Evolutionary conservation across 768 basidiomycete genomes (phyloP), one percentile per base, ranked within the genome.

Genomic region (Hortiboletus campestris): DNA sequence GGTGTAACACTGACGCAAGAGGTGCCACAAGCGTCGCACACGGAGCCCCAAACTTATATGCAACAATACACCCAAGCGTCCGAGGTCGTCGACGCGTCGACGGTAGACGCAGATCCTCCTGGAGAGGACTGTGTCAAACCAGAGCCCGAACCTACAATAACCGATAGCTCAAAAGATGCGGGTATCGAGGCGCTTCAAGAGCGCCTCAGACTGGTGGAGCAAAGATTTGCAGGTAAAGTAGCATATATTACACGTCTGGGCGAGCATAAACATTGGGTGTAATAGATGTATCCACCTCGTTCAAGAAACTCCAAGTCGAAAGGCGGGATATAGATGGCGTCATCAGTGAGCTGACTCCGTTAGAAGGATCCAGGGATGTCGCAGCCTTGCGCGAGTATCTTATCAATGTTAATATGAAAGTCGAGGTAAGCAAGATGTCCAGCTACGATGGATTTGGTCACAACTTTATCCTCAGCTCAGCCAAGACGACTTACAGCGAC

Each of bases 241-340:
- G 6, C 17, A 53, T 34, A 25, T 45, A n/a, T 32, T 49, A 17
- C 54, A 31, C 10, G 47, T 49, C 36, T n/a, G 31, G 43, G 36
- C 34, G 20, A 11, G 29, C 43, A 32, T 58, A 47, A 53, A 48
- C 56, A 14, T 51, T 38, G 22, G 22, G 11, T 43, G 50, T 63
- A 49, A n/a, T 46, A 93, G 91, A 91, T 65, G 82, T 93, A 3
- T 89, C 90, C 11, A 80, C 76, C 4, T 90, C 91, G 12, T 90
- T 88, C 75, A 86, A 88, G 67, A 78, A 80, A 58, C 74, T 94
- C 35, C 88, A 89, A 60, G 80, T 83, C 0, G 88, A 92, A 72
- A 87, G 86, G 63, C 66, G 75, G 11, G 84, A 84, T 16, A 84
- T 84, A 38, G 89, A 94, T 63, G 69, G 75, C 12, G 73, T 92